Base-by-base conservation (phyloP, 306 rosid genomes). In the Rosa persica region DNA sequence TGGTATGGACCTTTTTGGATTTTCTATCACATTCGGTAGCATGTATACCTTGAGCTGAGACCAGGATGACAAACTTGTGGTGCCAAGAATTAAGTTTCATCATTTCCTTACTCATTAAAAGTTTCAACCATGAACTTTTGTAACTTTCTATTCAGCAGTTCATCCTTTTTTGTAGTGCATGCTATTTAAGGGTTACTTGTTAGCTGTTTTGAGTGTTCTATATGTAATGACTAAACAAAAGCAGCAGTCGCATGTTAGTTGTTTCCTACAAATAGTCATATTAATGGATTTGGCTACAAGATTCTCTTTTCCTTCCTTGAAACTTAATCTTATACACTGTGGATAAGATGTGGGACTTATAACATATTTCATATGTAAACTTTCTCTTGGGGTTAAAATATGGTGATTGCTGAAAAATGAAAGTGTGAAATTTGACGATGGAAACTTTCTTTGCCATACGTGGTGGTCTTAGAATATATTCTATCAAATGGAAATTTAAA, bases 341-440 rank as follows among this genome's bases (percentile, higher is more conserved):
- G 65, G 65, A 58, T 58, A 58, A 58, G 65, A 58, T 58, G 65
- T 58, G 7, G 34, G 65, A 58, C 34, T 8, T 57, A 57, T 57
- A 22, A 22, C 6, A 10, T 10, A 20, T 22, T 58, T 58, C 34
- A 58, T 58, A 23, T 58, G 16, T 19, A 57, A 9, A 22, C 13
- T 10, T 22, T 22, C 34, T 57, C 23, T 12, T 23, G 65, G 17
- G 17, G 2, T 58, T 9, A 23, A 11, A 23, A 58, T 58, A 2
- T 34, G 42, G 20, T 62, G 68, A 36, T 16, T 30, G 42, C 40
- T 13, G 74, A 70, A 43, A 43, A 70, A 67, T 44, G 20, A 23
- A 12, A 12, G 30, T 30, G 5, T 44, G 30, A 49, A 70, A 15
- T 13, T 23, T 23, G 23, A 13, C 22, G 20, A 2, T 20, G 12